Evolutionary conservation across 1,284 basidiomycete genomes (phyloP).

Genomic region (Mycena citricolor): DNA sequence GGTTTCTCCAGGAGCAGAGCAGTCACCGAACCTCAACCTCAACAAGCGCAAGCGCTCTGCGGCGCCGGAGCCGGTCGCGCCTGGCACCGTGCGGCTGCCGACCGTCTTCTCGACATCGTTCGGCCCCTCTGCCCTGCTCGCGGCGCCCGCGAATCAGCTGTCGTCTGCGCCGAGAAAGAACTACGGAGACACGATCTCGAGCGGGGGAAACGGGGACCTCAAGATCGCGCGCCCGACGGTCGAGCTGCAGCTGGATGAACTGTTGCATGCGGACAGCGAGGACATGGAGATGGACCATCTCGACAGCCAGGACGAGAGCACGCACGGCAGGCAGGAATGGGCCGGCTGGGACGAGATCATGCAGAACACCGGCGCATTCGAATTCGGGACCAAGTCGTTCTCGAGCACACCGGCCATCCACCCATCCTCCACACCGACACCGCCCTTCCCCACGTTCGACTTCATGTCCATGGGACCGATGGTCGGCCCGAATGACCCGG

Average conservation of each 20-base stretch:
- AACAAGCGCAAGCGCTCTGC: constrained; percentile 22
- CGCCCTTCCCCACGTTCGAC: constrained; percentile 2
- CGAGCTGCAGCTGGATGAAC: constrained; percentile 75
- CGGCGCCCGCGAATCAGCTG: constrained; percentile 48
- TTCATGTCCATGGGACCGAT: too few species aligned
- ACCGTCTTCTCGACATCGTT: constrained; percentile 71
- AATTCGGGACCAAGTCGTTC: background rate
- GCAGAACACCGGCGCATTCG: constrained; percentile 7
- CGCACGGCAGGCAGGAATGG: constrained; percentile 2
- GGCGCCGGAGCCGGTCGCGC: background rate
- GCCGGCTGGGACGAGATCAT: constrained; percentile 18
- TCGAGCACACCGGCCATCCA: too few species aligned
- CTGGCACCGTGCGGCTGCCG: constrained; percentile 53
- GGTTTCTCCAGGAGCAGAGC: too few species aligned
- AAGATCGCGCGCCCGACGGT: constrained; percentile 74
- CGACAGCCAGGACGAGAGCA: background rate
- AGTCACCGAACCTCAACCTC: too few species aligned
- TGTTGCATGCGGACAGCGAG: constrained; percentile 39
- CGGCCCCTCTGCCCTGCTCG: constrained; percentile 70
- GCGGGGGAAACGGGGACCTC: constrained; percentile 44
- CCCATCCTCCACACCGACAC: too few species aligned
- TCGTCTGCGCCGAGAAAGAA: constrained; percentile 64
- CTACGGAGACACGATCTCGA: constrained; percentile 68
- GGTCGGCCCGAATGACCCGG: too few species aligned
- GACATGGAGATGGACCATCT: constrained; percentile 3